phyloP scores from a whole-genome alignment of 2,329 filamentous ascomycete species.

The Nannizzia gypsea region DNA sequence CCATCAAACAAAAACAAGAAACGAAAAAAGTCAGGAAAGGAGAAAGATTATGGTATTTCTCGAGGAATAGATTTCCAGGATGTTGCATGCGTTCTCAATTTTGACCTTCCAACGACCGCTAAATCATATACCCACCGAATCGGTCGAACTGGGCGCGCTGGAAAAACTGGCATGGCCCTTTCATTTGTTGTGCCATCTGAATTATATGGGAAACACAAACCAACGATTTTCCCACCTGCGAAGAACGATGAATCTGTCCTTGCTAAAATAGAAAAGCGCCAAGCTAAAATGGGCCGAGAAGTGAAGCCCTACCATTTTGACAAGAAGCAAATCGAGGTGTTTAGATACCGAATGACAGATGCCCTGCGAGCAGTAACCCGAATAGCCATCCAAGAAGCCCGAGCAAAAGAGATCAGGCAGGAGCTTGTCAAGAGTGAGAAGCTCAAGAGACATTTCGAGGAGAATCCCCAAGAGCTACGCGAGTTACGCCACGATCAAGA shows the following conservation, averaged over 20 bases:
- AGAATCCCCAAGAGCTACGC: conserved; percentile 79
- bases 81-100: conserved; percentile 89
- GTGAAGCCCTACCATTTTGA: conserved; percentile 89
- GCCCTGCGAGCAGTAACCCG: conserved; percentile 81
- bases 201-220: conserved; percentile 76
- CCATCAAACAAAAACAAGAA: conserved; percentile 39
- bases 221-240: conserved; percentile 62
- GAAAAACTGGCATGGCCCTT: conserved; percentile 86
- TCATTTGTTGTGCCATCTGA: conserved; percentile 82
- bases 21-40: conserved; percentile 54
- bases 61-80: conserved; percentile 95
- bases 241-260: conserved; percentile 79
- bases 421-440: conserved; percentile 92
- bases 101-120: conserved; percentile 77
- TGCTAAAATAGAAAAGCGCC: conserved; percentile 64
- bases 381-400: conserved; percentile 78
- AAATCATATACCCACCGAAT: conserved; percentile 97
- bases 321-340: conserved; percentile 84
- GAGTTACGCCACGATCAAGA: conserved; percentile 87
- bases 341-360: conserved; percentile 90
- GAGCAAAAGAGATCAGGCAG: conserved; percentile 73
- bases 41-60: conserved; percentile 89
- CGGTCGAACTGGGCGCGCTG: conserved; percentile 81
- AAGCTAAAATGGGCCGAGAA: conserved; percentile 65
- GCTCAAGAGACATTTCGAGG: conserved; percentile 88